phyloP scores from a whole-genome alignment of 2,329 filamentous ascomycete genomes.

The Shiraia bambusicola region DNA sequence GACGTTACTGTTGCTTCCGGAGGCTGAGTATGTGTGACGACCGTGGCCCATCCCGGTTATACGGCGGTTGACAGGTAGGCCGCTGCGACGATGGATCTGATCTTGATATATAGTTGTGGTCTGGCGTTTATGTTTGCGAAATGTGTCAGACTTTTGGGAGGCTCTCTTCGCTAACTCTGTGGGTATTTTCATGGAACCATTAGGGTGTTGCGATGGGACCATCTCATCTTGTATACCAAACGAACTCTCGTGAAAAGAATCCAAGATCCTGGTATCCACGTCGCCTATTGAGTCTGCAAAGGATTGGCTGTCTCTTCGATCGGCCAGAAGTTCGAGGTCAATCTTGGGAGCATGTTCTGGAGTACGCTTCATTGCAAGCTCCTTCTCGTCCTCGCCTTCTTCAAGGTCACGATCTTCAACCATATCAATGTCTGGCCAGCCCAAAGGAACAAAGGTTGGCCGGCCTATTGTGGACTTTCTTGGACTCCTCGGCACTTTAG shows the following conservation, averaged over 20 bases:
- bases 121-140: conserved; percentile 29
- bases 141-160: conserved; percentile 35
- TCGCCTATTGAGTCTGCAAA: conserved; percentile 44
- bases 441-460: conserved; percentile 40
- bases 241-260: conserved; percentile 43
- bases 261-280: conserved; percentile 41
- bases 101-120: conserved; percentile 30
- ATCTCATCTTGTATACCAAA: conserved; percentile 39
- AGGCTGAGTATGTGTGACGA: conserved; percentile 31
- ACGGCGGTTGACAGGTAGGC: conserved; percentile 35
- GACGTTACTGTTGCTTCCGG: conserved; percentile 28
- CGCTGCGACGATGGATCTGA: conserved; percentile 24
- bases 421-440: conserved; percentile 25
- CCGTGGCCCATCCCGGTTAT: conserved; percentile 35
- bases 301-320: conserved; percentile 36
- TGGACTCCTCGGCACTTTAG: conserved; percentile 24
- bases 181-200: conserved; percentile 48
- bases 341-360: conserved; percentile 45
- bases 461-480: conserved; percentile 45
- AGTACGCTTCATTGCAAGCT: conserved; percentile 14
- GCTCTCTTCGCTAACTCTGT: conserved; percentile 42
- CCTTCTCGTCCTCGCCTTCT: conserved; percentile 35
- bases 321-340: conserved; percentile 34
- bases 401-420: conserved; percentile 37
- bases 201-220: conserved; percentile 42